Conservation (phyloP, 495 filamentous ascomycete species). For the Talaromyces borbonicus region DNA sequence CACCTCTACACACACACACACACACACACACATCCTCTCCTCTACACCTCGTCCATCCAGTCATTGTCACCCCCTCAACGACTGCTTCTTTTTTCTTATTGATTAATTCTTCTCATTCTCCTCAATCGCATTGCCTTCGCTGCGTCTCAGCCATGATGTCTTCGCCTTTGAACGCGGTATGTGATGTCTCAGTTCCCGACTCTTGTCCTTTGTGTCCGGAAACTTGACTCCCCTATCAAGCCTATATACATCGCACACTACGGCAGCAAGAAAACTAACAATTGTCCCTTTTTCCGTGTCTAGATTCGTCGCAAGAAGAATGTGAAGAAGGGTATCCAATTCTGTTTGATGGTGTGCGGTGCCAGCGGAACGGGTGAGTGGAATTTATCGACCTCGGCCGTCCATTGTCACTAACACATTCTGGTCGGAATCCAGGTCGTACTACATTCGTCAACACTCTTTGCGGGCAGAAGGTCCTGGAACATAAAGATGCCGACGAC, state of each 20-base stretch:
- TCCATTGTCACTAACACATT: too few relatives aligned
- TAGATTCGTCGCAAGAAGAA: constrained; percentile 99
- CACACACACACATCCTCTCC: too few relatives aligned
- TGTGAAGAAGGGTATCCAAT: constrained; percentile 99
- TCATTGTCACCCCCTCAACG: too few relatives aligned
- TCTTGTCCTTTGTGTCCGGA: too few relatives aligned
- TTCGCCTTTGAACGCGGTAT: constrained; percentile 52
- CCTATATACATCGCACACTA: too few relatives aligned
- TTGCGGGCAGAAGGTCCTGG: constrained; percentile 85
- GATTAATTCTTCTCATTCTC: constrained; percentile 7
- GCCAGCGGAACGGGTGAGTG: constrained; percentile 90
- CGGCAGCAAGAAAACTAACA: constrained; percentile 7
- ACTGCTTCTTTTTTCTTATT: too few relatives aligned
- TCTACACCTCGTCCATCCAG: constrained; percentile 3
- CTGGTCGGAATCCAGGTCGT: constrained; percentile 49
- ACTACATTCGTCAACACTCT: constrained; percentile 99
- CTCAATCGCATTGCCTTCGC: not conserved
- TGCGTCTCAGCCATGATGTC: constrained; percentile 38
- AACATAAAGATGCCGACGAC: constrained; percentile 85
- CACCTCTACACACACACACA: too few relatives aligned
- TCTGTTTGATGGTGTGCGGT: constrained; percentile 99
- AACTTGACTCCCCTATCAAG: too few relatives aligned
- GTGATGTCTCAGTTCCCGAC: constrained; percentile 26
- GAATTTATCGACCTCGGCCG: too few relatives aligned
- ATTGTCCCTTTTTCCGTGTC: constrained; percentile 20